These are phyloP conservation scores for Nakazawaea populi DNA, from an alignment of 805 yeast species.

Conservation along the genomic window DNA sequence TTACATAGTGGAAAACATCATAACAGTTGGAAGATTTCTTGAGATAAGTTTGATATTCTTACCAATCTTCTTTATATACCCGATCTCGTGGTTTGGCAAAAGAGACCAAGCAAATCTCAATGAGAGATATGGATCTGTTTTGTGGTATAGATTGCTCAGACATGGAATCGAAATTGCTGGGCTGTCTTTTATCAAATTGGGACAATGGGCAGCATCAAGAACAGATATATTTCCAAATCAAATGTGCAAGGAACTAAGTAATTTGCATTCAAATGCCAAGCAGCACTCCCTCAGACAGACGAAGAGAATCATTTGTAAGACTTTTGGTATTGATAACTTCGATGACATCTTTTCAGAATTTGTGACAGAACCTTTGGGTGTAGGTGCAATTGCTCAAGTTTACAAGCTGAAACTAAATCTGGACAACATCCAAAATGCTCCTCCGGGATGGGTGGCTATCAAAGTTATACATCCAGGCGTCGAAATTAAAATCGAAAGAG, in stretches of 20 bases:
- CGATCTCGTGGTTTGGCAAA: slow-evolving; percentile 53
- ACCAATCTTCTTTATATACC: slow-evolving; percentile 64
- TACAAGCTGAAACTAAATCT: slow-evolving; percentile 63
- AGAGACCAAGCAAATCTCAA: slow-evolving; percentile 22
- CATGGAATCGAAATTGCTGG: slow-evolving; percentile 79
- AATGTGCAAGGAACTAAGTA: slow-evolving; percentile 70
- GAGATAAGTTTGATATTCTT: slow-evolving; percentile 61
- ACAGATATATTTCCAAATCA: slow-evolving; percentile 84
- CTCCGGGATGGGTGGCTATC: slow-evolving; percentile 68
- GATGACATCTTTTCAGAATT: slow-evolving; percentile 82
- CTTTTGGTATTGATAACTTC: slow-evolving; percentile 48
- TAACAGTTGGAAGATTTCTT: slow-evolving; percentile 61
- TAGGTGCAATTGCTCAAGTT: slow-evolving; percentile 99
- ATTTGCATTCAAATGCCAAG: slow-evolving; percentile 77
- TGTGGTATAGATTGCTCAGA: slow-evolving; percentile 69
- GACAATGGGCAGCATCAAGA: slow-evolving; percentile 99
- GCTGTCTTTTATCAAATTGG: slow-evolving; percentile 85
- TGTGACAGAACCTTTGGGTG: slow-evolving; percentile 73
- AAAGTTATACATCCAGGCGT: slow-evolving; percentile 92
- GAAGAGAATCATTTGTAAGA: slow-evolving; percentile 45
- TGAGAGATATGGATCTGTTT: slow-evolving; percentile 53
- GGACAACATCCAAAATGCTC: slow-evolving; percentile 26
- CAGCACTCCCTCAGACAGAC: slow-evolving; percentile 66
- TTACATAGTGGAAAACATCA: slow-evolving; percentile 60
- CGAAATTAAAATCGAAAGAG: slow-evolving; percentile 65